Evolutionary conservation across 2,329 filamentous ascomycete genomes (phyloP).

Genomic region (Podosphaera xanthii): DNA sequence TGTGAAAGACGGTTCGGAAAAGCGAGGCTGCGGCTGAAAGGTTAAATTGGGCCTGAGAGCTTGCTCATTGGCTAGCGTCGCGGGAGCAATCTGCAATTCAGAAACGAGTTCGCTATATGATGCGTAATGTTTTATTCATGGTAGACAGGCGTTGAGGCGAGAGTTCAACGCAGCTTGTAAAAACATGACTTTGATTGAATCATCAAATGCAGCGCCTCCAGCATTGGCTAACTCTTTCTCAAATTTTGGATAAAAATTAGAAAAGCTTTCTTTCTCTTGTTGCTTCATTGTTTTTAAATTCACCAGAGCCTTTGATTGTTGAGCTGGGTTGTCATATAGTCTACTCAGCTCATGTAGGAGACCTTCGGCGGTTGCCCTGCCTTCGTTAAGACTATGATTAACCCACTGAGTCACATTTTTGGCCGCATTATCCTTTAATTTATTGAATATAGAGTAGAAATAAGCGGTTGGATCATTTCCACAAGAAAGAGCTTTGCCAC

Average conservation of each 20-base stretch:
- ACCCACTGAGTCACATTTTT: background rate
- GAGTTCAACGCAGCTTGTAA: background rate
- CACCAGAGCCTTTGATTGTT: background rate
- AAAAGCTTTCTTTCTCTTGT: no score
- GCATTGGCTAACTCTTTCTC: no score
- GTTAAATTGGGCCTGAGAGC: background rate
- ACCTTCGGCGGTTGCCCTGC: background rate
- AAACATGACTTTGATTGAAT: background rate
- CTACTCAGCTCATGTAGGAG: background rate
- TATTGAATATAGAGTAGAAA: background rate
- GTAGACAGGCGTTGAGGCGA: background rate
- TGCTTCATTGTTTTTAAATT: background rate
- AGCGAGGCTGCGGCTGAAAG: background rate
- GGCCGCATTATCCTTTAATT: background rate
- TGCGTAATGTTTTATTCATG: background rate
- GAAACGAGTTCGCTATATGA: no score
- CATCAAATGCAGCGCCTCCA: no score
- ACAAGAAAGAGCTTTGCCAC: background rate
- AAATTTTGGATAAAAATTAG: no score
- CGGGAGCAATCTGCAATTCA: no score
- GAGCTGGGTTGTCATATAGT: background rate
- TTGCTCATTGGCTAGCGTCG: no score
- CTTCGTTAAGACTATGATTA: background rate
- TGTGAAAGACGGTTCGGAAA: background rate
- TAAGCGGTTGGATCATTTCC: background rate